Evolutionary conservation across 352 stramenopile genomes (phyloP).

Genomic region (Bremia lactucae): DNA sequence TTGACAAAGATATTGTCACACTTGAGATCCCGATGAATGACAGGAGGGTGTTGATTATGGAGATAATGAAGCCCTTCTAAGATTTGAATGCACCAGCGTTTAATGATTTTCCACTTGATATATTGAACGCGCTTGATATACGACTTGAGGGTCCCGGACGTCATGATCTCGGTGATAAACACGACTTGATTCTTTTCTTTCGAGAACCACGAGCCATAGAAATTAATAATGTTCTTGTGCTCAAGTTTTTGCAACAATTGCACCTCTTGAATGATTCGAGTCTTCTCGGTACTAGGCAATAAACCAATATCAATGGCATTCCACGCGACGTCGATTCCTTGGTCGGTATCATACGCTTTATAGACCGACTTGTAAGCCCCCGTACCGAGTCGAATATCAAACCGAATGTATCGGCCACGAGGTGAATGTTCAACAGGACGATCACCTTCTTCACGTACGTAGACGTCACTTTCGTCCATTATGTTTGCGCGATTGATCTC

Average conservation of each 20-base stretch:
- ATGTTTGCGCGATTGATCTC: not conserved
- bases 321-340: slow-evolving; percentile 99
- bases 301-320: slow-evolving; percentile 96
- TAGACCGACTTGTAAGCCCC: slow-evolving; percentile 88
- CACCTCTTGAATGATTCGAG: slow-evolving; percentile 96
- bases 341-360: slow-evolving; percentile 95
- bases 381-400: slow-evolving; percentile 72
- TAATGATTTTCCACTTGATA: slow-evolving; percentile 97
- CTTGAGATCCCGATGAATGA: slow-evolving; percentile 92
- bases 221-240: slow-evolving; percentile 99
- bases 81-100: slow-evolving; percentile 96
- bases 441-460: slow-evolving; percentile 63
- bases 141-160: slow-evolving; percentile 89
- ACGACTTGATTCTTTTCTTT: slow-evolving; percentile 97
- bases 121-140: slow-evolving; percentile 98
- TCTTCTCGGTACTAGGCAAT: slow-evolving; percentile 91
- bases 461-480: slow-evolving; percentile 63
- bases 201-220: slow-evolving; percentile 97
- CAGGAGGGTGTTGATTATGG: slow-evolving; percentile 81
- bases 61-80: slow-evolving; percentile 91
- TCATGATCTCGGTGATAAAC: slow-evolving; percentile 99
- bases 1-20: slow-evolving; percentile 99
- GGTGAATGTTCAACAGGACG: slow-evolving; percentile 68
- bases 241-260: slow-evolving; percentile 93
- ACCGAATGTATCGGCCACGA: slow-evolving; percentile 78